These are phyloP conservation scores for Ceriops tagal DNA, from an alignment of 345 rosid species.

Conservation along the genomic window DNA sequence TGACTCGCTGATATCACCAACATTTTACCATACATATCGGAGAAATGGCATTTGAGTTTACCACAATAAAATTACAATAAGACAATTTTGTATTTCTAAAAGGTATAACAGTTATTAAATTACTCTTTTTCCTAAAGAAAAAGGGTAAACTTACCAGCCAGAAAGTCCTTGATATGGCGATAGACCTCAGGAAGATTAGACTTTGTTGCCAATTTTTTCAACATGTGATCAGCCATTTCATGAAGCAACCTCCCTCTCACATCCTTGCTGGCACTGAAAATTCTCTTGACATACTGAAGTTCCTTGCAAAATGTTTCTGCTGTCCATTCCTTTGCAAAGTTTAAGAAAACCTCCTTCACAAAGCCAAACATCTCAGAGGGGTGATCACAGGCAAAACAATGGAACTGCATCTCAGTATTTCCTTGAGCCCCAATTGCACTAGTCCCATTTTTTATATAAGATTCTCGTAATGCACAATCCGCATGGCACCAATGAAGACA, in stretches of 20 bases:
- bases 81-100: not conserved
- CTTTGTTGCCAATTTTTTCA: slow-evolving; percentile 58
- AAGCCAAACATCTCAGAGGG: slow-evolving; percentile 99
- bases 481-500: slow-evolving; percentile 98
- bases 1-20: too few species aligned
- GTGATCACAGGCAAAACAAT: slow-evolving; percentile 89
- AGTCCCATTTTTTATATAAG: slow-evolving; percentile 72
- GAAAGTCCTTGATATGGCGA: slow-evolving; percentile 49
- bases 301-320: slow-evolving; percentile 64
- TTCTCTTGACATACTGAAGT: slow-evolving; percentile 81
- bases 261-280: slow-evolving; percentile 79
- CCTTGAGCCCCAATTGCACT: slow-evolving; percentile 53
- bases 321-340: slow-evolving; percentile 78
- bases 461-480: slow-evolving; percentile 80
- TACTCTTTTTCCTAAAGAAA: not conserved
- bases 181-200: slow-evolving; percentile 61
- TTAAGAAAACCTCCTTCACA: slow-evolving; percentile 88
- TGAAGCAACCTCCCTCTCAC: slow-evolving; percentile 69
- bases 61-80: not conserved
- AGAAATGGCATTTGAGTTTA: not conserved
- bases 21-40: too few species aligned
- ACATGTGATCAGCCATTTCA: slow-evolving; percentile 66
- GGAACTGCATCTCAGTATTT: slow-evolving; percentile 79
- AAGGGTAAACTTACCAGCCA: slow-evolving; percentile 44
- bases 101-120: not conserved